Conservation (phyloP, 495 filamentous ascomycete genomes). For the Neurospora pannonica region DNA sequence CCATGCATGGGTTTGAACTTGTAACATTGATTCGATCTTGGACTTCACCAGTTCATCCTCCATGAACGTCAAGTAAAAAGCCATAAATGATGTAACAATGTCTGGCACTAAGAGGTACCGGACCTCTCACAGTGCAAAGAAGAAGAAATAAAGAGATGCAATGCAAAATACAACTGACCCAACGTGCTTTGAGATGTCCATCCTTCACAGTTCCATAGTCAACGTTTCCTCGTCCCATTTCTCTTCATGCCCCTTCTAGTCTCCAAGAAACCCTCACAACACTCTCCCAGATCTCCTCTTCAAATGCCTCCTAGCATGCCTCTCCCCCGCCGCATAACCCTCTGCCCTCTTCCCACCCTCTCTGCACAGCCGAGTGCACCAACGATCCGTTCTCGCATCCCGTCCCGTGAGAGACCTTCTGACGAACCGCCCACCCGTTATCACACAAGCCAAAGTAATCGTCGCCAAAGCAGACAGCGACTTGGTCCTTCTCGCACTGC, state of each 20-base stretch:
- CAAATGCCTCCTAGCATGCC: neutral
- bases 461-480: neutral
- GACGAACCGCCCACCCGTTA: constrained; percentile 6
- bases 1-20: too few species aligned
- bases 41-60: neutral
- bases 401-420: constrained; percentile 8
- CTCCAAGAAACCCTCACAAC: too few species aligned
- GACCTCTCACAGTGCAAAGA: neutral
- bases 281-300: neutral
- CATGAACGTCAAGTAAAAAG: neutral
- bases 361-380: neutral
- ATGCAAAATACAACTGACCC: neutral
- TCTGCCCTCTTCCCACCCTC: neutral
- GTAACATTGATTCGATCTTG: fast-evolving
- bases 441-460: constrained; percentile 12
- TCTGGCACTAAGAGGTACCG: neutral
- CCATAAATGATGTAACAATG: neutral
- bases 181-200: neutral
- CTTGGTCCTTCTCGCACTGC: neutral
- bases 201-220: neutral
- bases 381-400: constrained; percentile 3
- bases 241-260: neutral
- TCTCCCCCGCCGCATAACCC: neutral
- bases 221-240: neutral
- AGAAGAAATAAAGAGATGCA: neutral